Conservation (phyloP, 2,329 filamentous ascomycete species). For the Scedosporium boydii region DNA sequence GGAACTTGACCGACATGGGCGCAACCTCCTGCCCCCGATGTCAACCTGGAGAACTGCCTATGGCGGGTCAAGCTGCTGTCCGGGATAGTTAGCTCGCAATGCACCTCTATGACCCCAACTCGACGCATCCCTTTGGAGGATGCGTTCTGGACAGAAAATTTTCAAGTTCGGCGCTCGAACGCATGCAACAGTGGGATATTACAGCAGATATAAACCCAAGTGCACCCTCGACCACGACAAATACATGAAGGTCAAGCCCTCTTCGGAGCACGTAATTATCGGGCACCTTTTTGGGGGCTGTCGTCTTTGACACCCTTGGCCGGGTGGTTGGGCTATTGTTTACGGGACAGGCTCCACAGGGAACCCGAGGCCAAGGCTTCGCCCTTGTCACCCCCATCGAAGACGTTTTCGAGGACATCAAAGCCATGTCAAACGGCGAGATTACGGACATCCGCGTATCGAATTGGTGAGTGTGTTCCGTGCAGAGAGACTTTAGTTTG, state of each 20-base stretch:
- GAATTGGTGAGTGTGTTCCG: too few relatives aligned
- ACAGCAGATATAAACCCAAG: not conserved
- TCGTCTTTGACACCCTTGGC: not conserved
- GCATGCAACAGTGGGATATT: not conserved
- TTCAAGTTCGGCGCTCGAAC: not conserved
- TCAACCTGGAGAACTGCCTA: not conserved
- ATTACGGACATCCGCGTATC: not conserved
- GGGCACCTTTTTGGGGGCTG: not conserved
- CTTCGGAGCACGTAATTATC: not conserved
- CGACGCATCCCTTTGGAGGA: not conserved
- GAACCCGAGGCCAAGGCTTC: not conserved
- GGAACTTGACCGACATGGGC: not conserved
- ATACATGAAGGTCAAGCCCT: not conserved
- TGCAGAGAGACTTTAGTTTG: too few relatives aligned
- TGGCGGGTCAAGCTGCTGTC: not conserved
- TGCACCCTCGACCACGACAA: not conserved
- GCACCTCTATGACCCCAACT: not conserved
- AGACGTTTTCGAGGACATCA: not conserved
- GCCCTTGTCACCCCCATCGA: not conserved
- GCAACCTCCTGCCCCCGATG: not conserved
- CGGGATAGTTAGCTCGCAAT: not conserved
- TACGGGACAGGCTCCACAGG: not conserved
- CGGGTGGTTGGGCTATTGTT: not conserved
- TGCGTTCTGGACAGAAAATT: not conserved
- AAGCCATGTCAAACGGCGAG: not conserved